phyloP scores from a whole-genome alignment of 140 eudicot species.

The Flaveria floridana region DNA sequence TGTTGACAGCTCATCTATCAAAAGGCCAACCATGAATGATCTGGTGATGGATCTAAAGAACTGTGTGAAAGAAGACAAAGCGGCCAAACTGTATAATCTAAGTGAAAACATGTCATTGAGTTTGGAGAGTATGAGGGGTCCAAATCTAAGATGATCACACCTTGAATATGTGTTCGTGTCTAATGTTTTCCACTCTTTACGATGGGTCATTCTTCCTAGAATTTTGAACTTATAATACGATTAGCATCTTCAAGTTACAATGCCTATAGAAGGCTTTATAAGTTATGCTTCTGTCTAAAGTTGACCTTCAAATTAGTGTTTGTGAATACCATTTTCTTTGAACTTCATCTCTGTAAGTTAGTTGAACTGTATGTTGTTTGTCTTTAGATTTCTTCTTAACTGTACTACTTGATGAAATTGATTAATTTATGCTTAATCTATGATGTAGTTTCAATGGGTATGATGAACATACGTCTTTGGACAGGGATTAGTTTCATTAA shows the following conservation, averaged over 20 bases:
- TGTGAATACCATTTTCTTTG: background rate
- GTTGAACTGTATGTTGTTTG: background rate
- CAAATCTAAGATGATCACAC: slow-evolving; percentile 30
- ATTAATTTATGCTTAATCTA: background rate
- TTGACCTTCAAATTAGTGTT: background rate
- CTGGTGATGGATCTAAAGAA: slow-evolving; percentile 41
- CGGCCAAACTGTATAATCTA: slow-evolving; percentile 13
- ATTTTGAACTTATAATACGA: slow-evolving; percentile 3
- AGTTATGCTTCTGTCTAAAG: background rate
- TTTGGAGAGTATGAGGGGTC: slow-evolving; percentile 33
- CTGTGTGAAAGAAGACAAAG: slow-evolving; percentile 21
- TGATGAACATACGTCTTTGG: background rate
- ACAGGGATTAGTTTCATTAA: too few species aligned
- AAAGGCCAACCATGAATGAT: slow-evolving; percentile 50
- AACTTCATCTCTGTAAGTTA: background rate
- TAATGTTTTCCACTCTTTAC: background rate
- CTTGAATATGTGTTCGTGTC: slow-evolving; percentile 7
- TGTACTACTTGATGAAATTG: background rate
- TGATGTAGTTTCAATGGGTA: background rate
- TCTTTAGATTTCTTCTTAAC: background rate
- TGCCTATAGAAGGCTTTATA: background rate
- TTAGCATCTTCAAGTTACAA: slow-evolving; percentile 7
- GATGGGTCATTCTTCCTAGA: background rate
- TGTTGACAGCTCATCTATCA: slow-evolving; percentile 19
- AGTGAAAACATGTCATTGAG: slow-evolving; percentile 17